Evolutionary conservation across 352 stramenopile genomes (phyloP), one percentile per base, ranked within the genome.

Genomic region (Blastocystis sp.): DNA sequence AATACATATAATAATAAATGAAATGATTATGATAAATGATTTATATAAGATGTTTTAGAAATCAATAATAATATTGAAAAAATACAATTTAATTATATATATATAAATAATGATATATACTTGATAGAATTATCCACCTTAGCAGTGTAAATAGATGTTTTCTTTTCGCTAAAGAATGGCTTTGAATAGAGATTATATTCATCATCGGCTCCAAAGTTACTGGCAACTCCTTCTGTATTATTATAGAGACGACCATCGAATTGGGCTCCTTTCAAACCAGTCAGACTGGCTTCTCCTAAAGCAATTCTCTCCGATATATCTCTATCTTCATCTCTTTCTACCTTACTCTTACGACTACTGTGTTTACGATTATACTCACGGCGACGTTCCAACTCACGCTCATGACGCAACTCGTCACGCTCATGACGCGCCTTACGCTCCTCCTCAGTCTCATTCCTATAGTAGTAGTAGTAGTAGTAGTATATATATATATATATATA

Each of bases 281-380:
- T 79, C 80, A 3, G 70, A 78, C 43, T 86, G 83, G 44, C 86
- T 40, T 94, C 84, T 0, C 91, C 91, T 13, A 98, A 74, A 10
- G 91, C 91, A 68, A 97, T 94, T 74, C 95, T 94, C 73, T 98
- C 91, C 2, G 85, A 95, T 40, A 97, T 79, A 68, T 98, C 91
- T 45, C 85, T 79, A 49, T 91, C 82, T 44, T 86, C 75, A 57
- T 97, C 91, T 6, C 84, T 81, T 49, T 91, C 82, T 4, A 94
- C 46, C 48, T 73, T 72, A 21, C 42, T 48, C 32, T 76, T 23
- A 27, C 54, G 11, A 11, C 65, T 47, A 18, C 44, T 47, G 3
- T 24, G 77, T 70, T 95, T 86, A 65, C 94, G 78, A 18, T 88
- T 82, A 68, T 94, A 78, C 72, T 96, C 88, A 33, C 84, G 81